Base-by-base conservation (phyloP, 139 green algal species). In the Mesostigma viride region DNA sequence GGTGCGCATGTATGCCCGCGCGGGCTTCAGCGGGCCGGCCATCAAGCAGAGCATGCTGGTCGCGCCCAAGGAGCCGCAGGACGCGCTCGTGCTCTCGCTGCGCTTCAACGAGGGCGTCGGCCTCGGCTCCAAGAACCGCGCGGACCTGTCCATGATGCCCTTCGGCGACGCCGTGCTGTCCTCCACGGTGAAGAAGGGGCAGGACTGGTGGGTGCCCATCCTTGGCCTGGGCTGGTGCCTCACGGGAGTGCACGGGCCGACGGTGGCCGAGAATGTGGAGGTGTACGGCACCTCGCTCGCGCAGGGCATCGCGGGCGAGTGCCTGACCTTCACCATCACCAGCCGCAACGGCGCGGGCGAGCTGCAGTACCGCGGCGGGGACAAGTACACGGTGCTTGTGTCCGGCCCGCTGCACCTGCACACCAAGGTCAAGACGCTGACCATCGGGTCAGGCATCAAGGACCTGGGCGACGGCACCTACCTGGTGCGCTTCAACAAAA, bases 361-460 rank as follows among this genome's bases (percentile, higher is more conserved):
- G 3, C 65, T 45, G 61, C 27, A 31, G 2, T 64, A 70, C 31
- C n/a, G n/a, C 31, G 68, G 68, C 30, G 68, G 68, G 36, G 68
- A 75, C 36, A 35, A 46, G 3, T 69, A 58, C 28, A 68, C 59
- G 3, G 47, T 75, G 8, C 31, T 64, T 31, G 32, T 75, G 3
- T 32, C 70, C 4, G 68, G 68, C 45, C 68, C 68, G 3, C 35
- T 70, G 6, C 68, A 75, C 48, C 36, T 75, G 26, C 68, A 75
- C 68, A 59, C 61, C 31, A 24, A 75, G 20, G 34, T 64, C 4
- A 36, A 33, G 2, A 32, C 22, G 27, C 61, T 69, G 20, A 61
- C 28, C 14, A 2, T 58, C 2, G 67, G 67, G 27, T 17, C 47
- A 24, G 68, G 61, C 32, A 57, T 75, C 27, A 30, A 44, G 35